Conservation (phyloP, 1,284 basidiomycete species). For the Sutorius eximius region DNA sequence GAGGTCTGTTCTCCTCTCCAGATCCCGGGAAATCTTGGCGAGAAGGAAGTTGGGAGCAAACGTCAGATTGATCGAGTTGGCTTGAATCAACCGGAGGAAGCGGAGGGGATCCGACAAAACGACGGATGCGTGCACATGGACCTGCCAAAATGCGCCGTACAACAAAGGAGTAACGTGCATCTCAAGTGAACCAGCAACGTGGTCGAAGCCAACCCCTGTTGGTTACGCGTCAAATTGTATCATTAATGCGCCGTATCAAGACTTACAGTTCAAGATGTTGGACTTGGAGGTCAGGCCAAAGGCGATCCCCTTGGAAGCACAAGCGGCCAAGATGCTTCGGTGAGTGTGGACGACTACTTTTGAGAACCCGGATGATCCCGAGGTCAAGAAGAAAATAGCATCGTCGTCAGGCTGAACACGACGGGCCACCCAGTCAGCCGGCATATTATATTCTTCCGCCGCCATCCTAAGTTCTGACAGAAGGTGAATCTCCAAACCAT, state of each 20-base stretch:
- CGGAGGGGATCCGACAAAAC: slow-evolving; percentile 26
- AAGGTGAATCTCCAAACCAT: slow-evolving; percentile 26
- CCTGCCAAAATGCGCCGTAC: slow-evolving; percentile 24
- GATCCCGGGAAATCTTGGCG: slow-evolving; percentile 37
- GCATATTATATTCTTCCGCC: slow-evolving; percentile 10
- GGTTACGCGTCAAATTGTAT: background rate
- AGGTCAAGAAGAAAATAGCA: slow-evolving; percentile 33
- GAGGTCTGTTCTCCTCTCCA: slow-evolving; percentile 20
- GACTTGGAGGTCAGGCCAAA: slow-evolving; percentile 29
- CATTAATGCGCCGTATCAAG: background rate
- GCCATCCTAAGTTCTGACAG: slow-evolving; percentile 19
- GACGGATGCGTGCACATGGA: slow-evolving; percentile 31
- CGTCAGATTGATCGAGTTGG: slow-evolving; percentile 22
- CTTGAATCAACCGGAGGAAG: slow-evolving; percentile 28
- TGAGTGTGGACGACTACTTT: slow-evolving; percentile 38
- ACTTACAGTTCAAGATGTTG: slow-evolving; percentile 28
- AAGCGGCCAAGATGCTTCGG: slow-evolving; percentile 30
- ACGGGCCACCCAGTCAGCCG: slow-evolving; percentile 15
- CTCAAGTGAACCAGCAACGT: slow-evolving; percentile 38
- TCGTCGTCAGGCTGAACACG: slow-evolving; percentile 25
- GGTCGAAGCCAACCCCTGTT: slow-evolving; percentile 39
- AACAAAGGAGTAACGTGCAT: slow-evolving; percentile 33
- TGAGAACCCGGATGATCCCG: slow-evolving; percentile 37
- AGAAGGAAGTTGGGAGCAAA: slow-evolving; percentile 47
- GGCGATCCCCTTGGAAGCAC: slow-evolving; percentile 19